Percentiles rank a stretch among this genome's conserved stretches.
Conservation (phyloP, 2,329 filamentous ascomycete genomes). For the Claviceps pazoutovae region DNA sequence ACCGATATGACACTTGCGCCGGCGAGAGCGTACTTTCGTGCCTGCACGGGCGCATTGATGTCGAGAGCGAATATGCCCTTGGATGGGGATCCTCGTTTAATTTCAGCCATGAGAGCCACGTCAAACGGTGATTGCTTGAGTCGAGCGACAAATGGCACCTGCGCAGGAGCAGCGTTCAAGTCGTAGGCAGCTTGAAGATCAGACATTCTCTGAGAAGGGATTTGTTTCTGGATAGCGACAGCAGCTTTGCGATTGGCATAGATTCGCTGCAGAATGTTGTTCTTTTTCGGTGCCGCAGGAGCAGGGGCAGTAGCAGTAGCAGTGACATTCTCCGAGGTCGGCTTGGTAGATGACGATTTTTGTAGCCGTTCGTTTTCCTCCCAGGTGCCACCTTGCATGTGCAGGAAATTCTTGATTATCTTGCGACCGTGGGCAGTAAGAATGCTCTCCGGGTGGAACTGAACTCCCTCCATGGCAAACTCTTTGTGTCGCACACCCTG, state of each 20-base stretch:
- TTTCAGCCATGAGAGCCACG: slow-evolving; percentile 93
- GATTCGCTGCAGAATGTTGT: slow-evolving; percentile 82
- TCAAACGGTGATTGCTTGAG: slow-evolving; percentile 71
- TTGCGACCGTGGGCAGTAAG: slow-evolving; percentile 73
- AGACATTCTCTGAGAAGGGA: slow-evolving; percentile 69
- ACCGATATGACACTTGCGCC: slow-evolving; percentile 96
- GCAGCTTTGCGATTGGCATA: slow-evolving; percentile 66
- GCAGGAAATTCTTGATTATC: slow-evolving; percentile 89
- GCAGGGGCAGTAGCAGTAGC: slow-evolving; percentile 12
- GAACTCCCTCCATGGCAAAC: slow-evolving; percentile 83
- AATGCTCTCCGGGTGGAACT: slow-evolving; percentile 97
- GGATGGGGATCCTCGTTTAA: slow-evolving; percentile 90
- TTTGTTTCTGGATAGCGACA: slow-evolving; percentile 66
- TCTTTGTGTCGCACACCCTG: slow-evolving; percentile 95
- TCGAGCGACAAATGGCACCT: slow-evolving; percentile 65
- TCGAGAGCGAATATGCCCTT: slow-evolving; percentile 87
- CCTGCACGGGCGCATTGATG: slow-evolving; percentile 79
- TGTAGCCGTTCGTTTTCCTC: slow-evolving; percentile 54
- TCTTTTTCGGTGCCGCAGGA: slow-evolving; percentile 39
- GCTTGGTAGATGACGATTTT: slow-evolving; percentile 21
- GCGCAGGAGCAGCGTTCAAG: slow-evolving; percentile 70
- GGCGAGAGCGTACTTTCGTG: slow-evolving; percentile 79
- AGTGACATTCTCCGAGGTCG: slow-evolving; percentile 10
- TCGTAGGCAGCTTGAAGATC: slow-evolving; percentile 82
- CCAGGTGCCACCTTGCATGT: slow-evolving; percentile 84